phyloP scores from a whole-genome alignment of 2,329 filamentous ascomycete species.

The Colletotrichum endophyticum region DNA sequence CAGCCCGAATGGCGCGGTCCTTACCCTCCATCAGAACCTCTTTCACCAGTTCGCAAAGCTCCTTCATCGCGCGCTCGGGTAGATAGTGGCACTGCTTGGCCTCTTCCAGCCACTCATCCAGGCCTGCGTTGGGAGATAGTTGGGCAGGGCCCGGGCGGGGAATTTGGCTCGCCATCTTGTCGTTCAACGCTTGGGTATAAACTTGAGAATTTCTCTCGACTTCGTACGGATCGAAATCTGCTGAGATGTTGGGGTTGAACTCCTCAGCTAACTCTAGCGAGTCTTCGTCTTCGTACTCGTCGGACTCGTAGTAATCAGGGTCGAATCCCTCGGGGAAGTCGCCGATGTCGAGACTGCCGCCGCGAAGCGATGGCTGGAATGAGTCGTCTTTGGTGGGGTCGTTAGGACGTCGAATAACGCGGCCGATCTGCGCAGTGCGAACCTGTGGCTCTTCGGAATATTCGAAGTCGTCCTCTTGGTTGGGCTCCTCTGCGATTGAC shows the following conservation, averaged over 20 bases:
- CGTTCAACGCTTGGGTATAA: conserved; percentile 21
- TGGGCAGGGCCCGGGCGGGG: conserved; percentile 92
- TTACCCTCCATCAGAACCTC: conserved; percentile 97
- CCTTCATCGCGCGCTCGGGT: conserved; percentile 96
- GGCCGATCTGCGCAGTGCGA: conserved; percentile 2
- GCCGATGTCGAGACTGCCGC: background rate
- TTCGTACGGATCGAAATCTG: conserved; percentile 1
- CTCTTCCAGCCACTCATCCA: conserved; percentile 96
- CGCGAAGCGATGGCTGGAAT: background rate
- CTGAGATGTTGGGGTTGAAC: conserved; percentile 4
- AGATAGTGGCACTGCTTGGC: conserved; percentile 98
- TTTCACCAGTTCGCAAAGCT: conserved; percentile 98
- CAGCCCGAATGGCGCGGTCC: background rate
- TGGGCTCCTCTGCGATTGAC: background rate
- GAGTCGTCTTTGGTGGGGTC: background rate
- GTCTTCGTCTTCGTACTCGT: conserved; percentile 10
- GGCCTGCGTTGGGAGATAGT: conserved; percentile 80
- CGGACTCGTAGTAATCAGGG: conserved; percentile 11
- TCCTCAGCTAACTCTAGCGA: background rate
- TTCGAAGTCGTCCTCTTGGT: background rate
- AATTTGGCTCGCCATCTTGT: conserved; percentile 54
- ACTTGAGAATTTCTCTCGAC: background rate
- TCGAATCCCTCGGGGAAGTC: conserved; percentile 12
- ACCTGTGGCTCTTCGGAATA: conserved; percentile 8
- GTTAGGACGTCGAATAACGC: conserved; percentile 2